These are phyloP conservation scores for Radiomyces spectabilis DNA, from an alignment of 192 early-diverging fungal species.

Conservation along the genomic window DNA sequence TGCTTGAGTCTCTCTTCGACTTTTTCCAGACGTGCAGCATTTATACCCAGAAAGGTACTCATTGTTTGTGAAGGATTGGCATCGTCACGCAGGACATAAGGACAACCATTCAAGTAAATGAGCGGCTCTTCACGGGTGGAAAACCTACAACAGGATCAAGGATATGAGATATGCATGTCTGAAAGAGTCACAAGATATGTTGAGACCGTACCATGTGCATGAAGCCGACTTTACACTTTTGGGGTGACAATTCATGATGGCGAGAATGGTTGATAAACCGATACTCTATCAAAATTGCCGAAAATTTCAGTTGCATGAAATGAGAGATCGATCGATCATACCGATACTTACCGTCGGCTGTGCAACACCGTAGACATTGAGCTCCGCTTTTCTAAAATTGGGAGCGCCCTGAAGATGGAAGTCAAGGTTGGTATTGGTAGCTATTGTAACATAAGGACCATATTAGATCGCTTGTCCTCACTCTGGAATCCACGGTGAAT, in stretches of 20 bases:
- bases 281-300: too few relatives aligned
- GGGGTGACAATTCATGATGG: conserved; percentile 44
- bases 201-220: conserved; percentile 27
- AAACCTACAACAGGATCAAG: conserved; percentile 15
- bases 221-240: conserved; percentile 7
- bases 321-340: too few relatives aligned
- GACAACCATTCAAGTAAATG: conserved; percentile 51
- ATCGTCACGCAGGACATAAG: conserved; percentile 50
- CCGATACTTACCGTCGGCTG: conserved; percentile 48
- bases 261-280: conserved; percentile 46
- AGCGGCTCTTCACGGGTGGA: conserved; percentile 32
- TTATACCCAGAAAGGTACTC: conserved; percentile 46
- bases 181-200: too few relatives aligned
- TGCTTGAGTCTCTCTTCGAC: conserved; percentile 51
- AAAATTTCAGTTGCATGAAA: too few relatives aligned
- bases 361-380: conserved; percentile 55
- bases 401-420: conserved; percentile 58
- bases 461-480: too few relatives aligned
- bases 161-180: not conserved
- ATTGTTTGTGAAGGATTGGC: conserved; percentile 47
- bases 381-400: conserved; percentile 51
- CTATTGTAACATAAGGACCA: not conserved
- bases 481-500: not conserved
- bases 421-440: conserved; percentile 35
- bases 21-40: conserved; percentile 41